These are phyloP conservation scores for Knufia fluminis DNA, from an alignment of 2,329 filamentous ascomycete species.

Conservation along the genomic window DNA sequence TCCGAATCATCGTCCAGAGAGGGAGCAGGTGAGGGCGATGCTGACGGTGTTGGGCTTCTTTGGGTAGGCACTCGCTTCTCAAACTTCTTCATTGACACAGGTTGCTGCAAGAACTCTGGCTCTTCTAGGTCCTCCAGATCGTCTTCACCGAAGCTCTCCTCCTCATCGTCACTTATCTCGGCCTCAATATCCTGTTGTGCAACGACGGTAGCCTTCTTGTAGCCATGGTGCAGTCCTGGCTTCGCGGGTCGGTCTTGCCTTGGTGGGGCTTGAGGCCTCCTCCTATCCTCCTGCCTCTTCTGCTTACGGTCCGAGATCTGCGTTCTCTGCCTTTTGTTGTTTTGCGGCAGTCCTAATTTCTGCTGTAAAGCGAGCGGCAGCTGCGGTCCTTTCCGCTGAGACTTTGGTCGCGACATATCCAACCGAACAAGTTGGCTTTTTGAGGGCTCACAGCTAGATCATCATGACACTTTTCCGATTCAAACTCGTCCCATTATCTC, in stretches of 20 bases:
- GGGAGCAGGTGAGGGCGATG: conserved; percentile 10
- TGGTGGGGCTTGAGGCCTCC: neutral
- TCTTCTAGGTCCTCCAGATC: neutral
- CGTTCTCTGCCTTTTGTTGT: neutral
- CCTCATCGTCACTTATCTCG: no score
- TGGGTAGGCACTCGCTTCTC: conserved; percentile 7
- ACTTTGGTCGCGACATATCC: no score
- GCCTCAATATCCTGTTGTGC: neutral
- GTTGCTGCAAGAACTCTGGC: conserved; percentile 27
- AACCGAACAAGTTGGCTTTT: no score
- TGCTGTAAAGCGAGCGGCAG: conserved; percentile 19
- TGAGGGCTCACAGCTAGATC: neutral
- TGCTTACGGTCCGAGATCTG: conserved; percentile 6
- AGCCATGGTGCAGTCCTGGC: no score
- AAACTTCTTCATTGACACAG: neutral
- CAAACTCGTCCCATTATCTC: no score
- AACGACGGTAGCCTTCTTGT: no score
- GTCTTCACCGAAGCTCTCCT: no score
- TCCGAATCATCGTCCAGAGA: conserved; percentile 2
- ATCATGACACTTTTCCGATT: no score
- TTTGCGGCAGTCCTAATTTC: conserved; percentile 16
- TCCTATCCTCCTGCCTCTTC: neutral
- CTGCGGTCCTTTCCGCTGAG: conserved; percentile 10
- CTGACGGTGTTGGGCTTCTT: conserved; percentile 10
- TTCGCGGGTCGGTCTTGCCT: no score